Evolutionary conservation across 768 basidiomycete species (phyloP).

Genomic region (Collybiopsis luxurians): DNA sequence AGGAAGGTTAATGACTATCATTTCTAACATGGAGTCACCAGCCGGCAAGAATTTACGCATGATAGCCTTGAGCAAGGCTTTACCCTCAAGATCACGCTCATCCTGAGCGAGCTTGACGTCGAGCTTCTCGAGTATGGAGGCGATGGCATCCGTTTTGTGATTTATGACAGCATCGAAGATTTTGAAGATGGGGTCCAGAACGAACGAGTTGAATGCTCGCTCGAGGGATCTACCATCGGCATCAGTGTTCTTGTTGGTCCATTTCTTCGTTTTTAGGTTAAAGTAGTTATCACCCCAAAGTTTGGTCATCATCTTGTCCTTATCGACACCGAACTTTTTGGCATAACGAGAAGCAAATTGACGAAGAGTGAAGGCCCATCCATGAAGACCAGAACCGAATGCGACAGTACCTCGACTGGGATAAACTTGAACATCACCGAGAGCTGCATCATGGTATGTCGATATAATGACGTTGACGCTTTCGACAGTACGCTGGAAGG

Average conservation of each 20-base stretch:
- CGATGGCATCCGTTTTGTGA: slow-evolving; percentile 91
- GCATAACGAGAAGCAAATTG: slow-evolving; percentile 94
- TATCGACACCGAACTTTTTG: slow-evolving; percentile 99
- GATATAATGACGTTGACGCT: slow-evolving; percentile 98
- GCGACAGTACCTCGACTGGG: slow-evolving; percentile 98
- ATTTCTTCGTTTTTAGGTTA: slow-evolving; percentile 95
- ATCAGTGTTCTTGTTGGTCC: slow-evolving; percentile 76
- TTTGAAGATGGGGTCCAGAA: slow-evolving; percentile 98
- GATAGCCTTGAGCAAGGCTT: slow-evolving; percentile 92
- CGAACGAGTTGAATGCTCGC: slow-evolving; percentile 97
- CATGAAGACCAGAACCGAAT: slow-evolving; percentile 98
- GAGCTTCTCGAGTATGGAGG: slow-evolving; percentile 90
- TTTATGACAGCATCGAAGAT: slow-evolving; percentile 99
- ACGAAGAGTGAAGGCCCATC: slow-evolving; percentile 99
- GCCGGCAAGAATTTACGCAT: slow-evolving; percentile 99
- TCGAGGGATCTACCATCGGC: slow-evolving; percentile 90
- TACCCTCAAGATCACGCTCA: slow-evolving; percentile 93
- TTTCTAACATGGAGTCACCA: slow-evolving; percentile 97
- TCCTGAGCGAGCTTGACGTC: slow-evolving; percentile 85
- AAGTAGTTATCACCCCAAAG: slow-evolving; percentile 99
- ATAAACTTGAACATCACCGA: slow-evolving; percentile 99
- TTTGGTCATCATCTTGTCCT: slow-evolving; percentile 96
- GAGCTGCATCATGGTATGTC: slow-evolving; percentile 89
- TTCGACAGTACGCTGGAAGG: slow-evolving; percentile 97
- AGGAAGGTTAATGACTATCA: slow-evolving; percentile 99